Base-by-base conservation (phyloP, 345 rosid species). In the Sisymbrium irio region DNA sequence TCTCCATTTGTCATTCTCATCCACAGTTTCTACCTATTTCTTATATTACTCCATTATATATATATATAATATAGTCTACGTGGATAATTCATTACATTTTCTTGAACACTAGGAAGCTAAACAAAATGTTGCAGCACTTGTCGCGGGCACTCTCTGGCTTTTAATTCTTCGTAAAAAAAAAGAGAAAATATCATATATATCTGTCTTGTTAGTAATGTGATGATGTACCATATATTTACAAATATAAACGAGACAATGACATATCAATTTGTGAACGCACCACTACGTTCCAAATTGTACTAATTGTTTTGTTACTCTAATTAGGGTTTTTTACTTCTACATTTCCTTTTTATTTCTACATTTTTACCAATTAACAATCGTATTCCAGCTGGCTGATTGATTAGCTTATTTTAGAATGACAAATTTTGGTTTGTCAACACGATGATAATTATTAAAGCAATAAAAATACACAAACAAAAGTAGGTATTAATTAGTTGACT, bases 1-100 rank as follows among this genome's bases (percentile, higher is more conserved):
- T 85, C 92, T 89, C 92, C 92, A 79, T 87, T 87, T 87, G 92
- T 87, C 92, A 84, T 86, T 84, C 89, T 82, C 83, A 78, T 78
- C 81, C 80, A 83, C 88, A 85, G 87, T 77, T 60, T 44, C 51
- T 35, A 39, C 30, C 41, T 68, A 50, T 68, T 59, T 69, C 17
- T 69, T 53, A 73, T 27, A 47, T 33, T 41, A 25, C 49, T 45
- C 19, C 35, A 14, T 19, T 47, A 36, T 33, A 30, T 14, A 17
- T 2, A 32, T 32, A 27, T 22, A 27, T 53, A 15, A 15, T 54
- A 42, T 13, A 44, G 10, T 60, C 3, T 51, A 44, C 67, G 49
- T 68, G 69, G 63, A 51, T 35, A 36, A 14, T 76, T 69, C 42
- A 55, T 70, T 76, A 12, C 7, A 36, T 69, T 44, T 44, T 63